Evolutionary conservation across 2,329 filamentous ascomycete genomes (phyloP).

Genomic region (Exophiala lecanii-corni): DNA sequence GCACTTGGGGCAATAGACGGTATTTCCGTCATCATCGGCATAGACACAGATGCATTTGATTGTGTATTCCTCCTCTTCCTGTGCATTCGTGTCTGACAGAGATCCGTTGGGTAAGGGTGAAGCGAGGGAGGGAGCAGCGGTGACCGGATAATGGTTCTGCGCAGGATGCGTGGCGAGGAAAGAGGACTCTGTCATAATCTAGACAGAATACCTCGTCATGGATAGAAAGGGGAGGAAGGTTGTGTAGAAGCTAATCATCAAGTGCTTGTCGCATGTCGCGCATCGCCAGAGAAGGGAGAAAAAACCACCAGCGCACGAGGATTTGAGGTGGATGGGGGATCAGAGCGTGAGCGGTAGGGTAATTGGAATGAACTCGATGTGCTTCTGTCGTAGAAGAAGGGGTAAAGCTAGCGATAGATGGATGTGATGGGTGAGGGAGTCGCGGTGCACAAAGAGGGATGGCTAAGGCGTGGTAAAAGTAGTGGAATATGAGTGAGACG

Average conservation of each 20-base stretch:
- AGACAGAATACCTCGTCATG: slow-evolving; percentile 45
- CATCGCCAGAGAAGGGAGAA: slow-evolving; percentile 15
- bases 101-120: slow-evolving; percentile 41
- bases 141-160: slow-evolving; percentile 44
- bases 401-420: too few relatives aligned
- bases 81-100: slow-evolving; percentile 37
- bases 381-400: too few relatives aligned
- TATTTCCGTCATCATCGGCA: slow-evolving; percentile 92
- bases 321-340: background rate
- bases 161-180: slow-evolving; percentile 46
- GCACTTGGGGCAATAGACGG: slow-evolving; percentile 92
- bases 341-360: background rate
- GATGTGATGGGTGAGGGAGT: too few relatives aligned
- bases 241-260: slow-evolving; percentile 15
- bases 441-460: too few relatives aligned
- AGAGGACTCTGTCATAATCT: slow-evolving; percentile 52
- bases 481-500: too few relatives aligned
- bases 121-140: slow-evolving; percentile 34
- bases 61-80: slow-evolving; percentile 60
- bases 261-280: slow-evolving; percentile 19
- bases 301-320: background rate
- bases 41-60: slow-evolving; percentile 98
- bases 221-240: slow-evolving; percentile 23
- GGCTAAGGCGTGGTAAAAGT: too few relatives aligned
- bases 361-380: too few relatives aligned